Base-by-base conservation (phyloP, 495 filamentous ascomycete genomes). In the Trypethelium eluteriae region DNA sequence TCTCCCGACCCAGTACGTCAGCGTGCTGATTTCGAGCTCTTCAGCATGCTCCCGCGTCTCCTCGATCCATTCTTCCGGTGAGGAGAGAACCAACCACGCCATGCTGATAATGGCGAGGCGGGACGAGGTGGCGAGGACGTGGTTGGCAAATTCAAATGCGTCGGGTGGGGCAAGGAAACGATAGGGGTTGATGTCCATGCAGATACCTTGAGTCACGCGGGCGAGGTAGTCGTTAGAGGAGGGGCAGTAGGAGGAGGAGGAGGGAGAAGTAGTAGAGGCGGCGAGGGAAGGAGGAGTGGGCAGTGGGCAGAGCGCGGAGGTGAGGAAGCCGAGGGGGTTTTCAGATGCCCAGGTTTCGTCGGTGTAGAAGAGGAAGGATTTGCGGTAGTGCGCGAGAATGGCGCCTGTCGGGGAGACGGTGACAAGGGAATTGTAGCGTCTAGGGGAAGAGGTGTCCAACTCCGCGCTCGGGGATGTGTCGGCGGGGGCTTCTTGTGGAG, bases 341-440 rank as follows among this genome's bases (percentile, higher is more conserved):
- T 96, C 93, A 2, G 81, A 74, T 1, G 93, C 92, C 94, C 94
- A 98, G 0, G 86, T 89, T 72, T 92, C 91, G 72, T 98, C 93
- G 0, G 91, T 94, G 77, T 89, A 90, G 76, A 93, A 98, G 65
- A 98, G 82, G 70, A 93, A 93, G 34, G 80, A 81, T 75, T 98
- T 98, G 70, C 94, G 88, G 75, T 96, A 96, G 78, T 96, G 89
- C 47, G 82, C 83, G 41, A 96, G 73, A 0, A 88, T 84, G 57
- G 88, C 79, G 14, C 95, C 94, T 0, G 81, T 74, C 11, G 84
- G 80, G 66, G 87, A 85, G n/a, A 97, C 86, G 12, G 92, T 82
- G 56, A 97, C 83, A 35, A 89, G 85, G 7, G 91, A 89, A 78
- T 97, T 98, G 78, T 95, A 97, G 70, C 85, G 81, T 63, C 80